A percentile compares a stretch with the other conserved stretches of the same genome.
These are phyloP conservation scores for Leccinum barrowsii DNA, from an alignment of 768 basidiomycete genomes.

Conservation along the genomic window DNA sequence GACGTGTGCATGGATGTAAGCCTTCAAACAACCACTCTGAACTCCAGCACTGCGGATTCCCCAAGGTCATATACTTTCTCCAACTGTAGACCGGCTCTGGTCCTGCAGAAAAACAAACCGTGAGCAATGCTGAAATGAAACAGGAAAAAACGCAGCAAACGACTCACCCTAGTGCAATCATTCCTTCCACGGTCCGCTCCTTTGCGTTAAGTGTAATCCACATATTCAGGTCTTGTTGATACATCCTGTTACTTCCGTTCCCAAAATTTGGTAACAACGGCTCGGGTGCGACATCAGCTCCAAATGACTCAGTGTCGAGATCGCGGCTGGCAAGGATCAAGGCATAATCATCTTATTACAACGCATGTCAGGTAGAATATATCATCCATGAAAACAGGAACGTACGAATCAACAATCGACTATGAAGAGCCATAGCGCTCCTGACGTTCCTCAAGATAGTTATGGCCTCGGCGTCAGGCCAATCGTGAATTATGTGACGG, in stretches of 20 bases:
- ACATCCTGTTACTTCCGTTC: constrained; percentile 36
- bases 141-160: neutral
- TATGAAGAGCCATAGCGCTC: constrained; percentile 27
- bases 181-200: constrained; percentile 42
- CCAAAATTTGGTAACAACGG: constrained; percentile 49
- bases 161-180: constrained; percentile 32
- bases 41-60: neutral
- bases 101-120: constrained; percentile 3
- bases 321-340: constrained; percentile 11
- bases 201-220: constrained; percentile 39
- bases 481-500: constrained; percentile 34
- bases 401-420: constrained; percentile 34
- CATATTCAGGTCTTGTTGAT: constrained; percentile 47
- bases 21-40: constrained; percentile 8
- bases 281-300: constrained; percentile 35
- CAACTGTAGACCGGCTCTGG: constrained; percentile 16
- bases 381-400: neutral
- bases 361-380: neutral
- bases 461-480: constrained; percentile 33
- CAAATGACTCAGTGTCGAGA: constrained; percentile 1
- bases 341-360: constrained; percentile 22
- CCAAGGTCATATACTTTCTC: constrained; percentile 16
- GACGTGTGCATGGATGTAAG: neutral
- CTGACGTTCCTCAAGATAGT: constrained; percentile 30
- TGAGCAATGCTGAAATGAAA: neutral